These are phyloP conservation scores for Picochlorum costavermella DNA, from an alignment of 139 green algal species.

Conservation along the genomic window DNA sequence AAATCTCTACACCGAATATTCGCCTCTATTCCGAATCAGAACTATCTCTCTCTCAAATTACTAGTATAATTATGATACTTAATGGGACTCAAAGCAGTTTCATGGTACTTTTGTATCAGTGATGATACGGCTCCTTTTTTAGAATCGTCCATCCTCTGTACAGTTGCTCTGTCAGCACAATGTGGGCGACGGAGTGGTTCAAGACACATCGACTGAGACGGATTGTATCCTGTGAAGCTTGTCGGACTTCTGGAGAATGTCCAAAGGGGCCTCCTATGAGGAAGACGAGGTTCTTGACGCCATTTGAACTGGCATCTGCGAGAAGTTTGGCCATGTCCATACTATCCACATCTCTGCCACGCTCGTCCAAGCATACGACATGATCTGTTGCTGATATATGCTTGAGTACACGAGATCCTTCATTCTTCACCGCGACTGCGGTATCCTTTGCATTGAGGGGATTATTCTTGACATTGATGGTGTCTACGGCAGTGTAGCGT, in stretches of 20 bases:
- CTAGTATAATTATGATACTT: no score
- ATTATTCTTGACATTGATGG: conserved; percentile 45
- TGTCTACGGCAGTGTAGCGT: conserved; percentile 9
- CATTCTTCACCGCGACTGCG: conserved; percentile 21
- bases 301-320: conserved; percentile 23
- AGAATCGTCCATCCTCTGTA: conserved; percentile 77
- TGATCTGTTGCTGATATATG: conserved; percentile 27
- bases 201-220: conserved; percentile 62
- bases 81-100: no score
- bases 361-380: conserved; percentile 62
- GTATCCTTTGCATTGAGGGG: conserved; percentile 39
- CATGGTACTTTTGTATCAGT: conserved; percentile 37
- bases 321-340: conserved; percentile 56
- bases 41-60: no score
- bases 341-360: conserved; percentile 37
- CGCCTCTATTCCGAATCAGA: no score
- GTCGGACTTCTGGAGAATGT: conserved; percentile 41
- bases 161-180: conserved; percentile 80
- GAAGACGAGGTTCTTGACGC: conserved; percentile 38
- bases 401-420: conserved; percentile 41
- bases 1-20: no score
- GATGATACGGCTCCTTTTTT: conserved; percentile 70
- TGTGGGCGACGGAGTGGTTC: conserved; percentile 77
- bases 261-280: conserved; percentile 73
- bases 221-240: conserved; percentile 40